Base-by-base conservation (phyloP, 164 flowering plant genomes). In the Nymphaea colorata region DNA sequence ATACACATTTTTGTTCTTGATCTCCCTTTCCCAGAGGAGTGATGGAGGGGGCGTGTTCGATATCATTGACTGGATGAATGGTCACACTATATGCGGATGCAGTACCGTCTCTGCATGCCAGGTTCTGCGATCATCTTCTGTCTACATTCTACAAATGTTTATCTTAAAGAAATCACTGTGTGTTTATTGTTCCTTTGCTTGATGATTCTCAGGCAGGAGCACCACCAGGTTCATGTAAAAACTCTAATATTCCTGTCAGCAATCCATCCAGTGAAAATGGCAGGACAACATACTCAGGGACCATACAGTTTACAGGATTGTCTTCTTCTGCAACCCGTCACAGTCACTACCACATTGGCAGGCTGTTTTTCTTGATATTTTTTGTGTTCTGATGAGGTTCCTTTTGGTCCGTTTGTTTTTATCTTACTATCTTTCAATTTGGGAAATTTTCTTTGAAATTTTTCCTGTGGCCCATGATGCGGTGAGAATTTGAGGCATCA, bases 11-110 rank as follows among this genome's bases (percentile, higher is more conserved):
- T 47, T 6, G 12, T 61, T 61, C 8, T 8, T 36, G 8, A 8
- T 61, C 55, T 61, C 16, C 41, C 64, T 75, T 64, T 41, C 87
- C 80, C 96, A 95, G 99, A 86, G 98, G 69, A 93, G 97, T 73
- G 92, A 91, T 70, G 98, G 98, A 68, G 89, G 87, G 61, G 98
- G 98, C 55, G 95, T 88, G 69, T 92, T 92, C 72, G 91, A 90
- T 77, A 87, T 67, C 63, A 6, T 89, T 67, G 99, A 90, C 79
- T 79, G 74, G 76, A 89, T 95, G 89, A 95, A 92, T 75, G 99
- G 99, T 43, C 88, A 77, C 76, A 77, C 78, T 60, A 51, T 95
- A 66, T 95, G 99, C 68, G 98, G 93, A 16, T 95, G 99, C 68
- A 73, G 66, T 70, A 78, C 93, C 44, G 72, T 95, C 59, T 51